phyloP scores from a whole-genome alignment of 2,329 filamentous ascomycete species.

The Chrysosphaeria jannelii region DNA sequence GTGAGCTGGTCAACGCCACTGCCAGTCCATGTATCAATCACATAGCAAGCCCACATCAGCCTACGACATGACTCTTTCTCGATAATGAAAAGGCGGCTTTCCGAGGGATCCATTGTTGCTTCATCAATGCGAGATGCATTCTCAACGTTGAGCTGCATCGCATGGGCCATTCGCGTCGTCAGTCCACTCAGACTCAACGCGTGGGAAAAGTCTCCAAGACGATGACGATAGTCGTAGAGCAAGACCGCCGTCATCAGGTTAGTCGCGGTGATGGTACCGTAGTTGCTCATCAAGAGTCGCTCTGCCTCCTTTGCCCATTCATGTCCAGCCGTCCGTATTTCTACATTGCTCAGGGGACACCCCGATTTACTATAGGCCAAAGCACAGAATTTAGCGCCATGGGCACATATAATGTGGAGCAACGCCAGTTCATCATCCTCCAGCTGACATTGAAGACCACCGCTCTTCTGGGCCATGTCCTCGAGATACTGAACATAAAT shows the following conservation, averaged over 20 bases:
- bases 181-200: slow-evolving; percentile 2
- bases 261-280: slow-evolving; percentile 1
- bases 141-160: slow-evolving; percentile 3
- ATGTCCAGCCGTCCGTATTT: slow-evolving; percentile 1
- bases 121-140: too few relatives aligned
- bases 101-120: slow-evolving; percentile 7
- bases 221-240: slow-evolving; percentile 3
- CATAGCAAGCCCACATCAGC: slow-evolving; percentile 17
- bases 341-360: background rate
- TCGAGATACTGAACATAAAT: slow-evolving; percentile 5
- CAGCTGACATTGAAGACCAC: slow-evolving; percentile 1
- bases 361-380: background rate
- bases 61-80: slow-evolving; percentile 8
- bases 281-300: slow-evolving; percentile 1
- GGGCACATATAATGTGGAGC: slow-evolving; percentile 5
- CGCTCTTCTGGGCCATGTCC: background rate
- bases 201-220: slow-evolving; percentile 2
- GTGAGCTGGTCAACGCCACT: slow-evolving; percentile 3
- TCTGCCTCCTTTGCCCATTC: slow-evolving; percentile 2
- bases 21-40: slow-evolving; percentile 14
- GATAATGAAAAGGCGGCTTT: slow-evolving; percentile 7
- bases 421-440: slow-evolving; percentile 4
- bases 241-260: slow-evolving; percentile 3
- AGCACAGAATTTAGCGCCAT: slow-evolving; percentile 7
- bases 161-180: slow-evolving; percentile 3